Conservation (phyloP, 2,329 filamentous ascomycete species). For the Sclerotinia trifoliorum region DNA sequence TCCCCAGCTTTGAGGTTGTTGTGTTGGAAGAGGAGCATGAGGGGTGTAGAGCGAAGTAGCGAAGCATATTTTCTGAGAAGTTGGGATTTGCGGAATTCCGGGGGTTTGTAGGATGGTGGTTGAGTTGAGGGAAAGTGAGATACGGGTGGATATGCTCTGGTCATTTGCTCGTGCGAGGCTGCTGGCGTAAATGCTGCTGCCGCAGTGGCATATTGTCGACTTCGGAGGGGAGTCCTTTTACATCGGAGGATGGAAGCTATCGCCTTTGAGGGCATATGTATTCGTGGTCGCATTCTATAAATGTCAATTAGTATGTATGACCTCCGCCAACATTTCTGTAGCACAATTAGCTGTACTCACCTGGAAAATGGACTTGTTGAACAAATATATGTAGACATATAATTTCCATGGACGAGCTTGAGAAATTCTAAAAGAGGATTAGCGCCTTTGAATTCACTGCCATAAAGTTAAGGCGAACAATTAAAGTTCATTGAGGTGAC, state of each 20-base stretch:
- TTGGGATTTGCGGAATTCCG: constrained; percentile 88
- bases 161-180: constrained; percentile 51
- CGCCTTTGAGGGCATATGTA: constrained; percentile 38
- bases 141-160: constrained; percentile 41
- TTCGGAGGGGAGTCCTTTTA: constrained; percentile 40
- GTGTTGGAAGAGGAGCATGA: constrained; percentile 72
- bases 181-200: constrained; percentile 49
- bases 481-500: constrained; percentile 8
- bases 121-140: constrained; percentile 61
- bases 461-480: neutral
- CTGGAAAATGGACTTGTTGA: constrained; percentile 21
- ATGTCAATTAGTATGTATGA: constrained; percentile 2
- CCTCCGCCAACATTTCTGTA: neutral
- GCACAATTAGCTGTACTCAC: constrained; percentile 24
- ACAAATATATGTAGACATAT: neutral
- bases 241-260: constrained; percentile 39
- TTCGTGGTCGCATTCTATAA: constrained; percentile 52
- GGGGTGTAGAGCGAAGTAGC: constrained; percentile 65
- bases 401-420: constrained; percentile 21
- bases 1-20: constrained; percentile 69
- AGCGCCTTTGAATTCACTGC: constrained; percentile 19
- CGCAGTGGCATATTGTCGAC: constrained; percentile 51
- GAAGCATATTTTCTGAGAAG: constrained; percentile 74
- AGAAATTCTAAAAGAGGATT: constrained; percentile 33
- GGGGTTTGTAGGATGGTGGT: constrained; percentile 81